Conservation (phyloP, 2,329 filamentous ascomycete genomes). For the Thielaviopsis populi region DNA sequence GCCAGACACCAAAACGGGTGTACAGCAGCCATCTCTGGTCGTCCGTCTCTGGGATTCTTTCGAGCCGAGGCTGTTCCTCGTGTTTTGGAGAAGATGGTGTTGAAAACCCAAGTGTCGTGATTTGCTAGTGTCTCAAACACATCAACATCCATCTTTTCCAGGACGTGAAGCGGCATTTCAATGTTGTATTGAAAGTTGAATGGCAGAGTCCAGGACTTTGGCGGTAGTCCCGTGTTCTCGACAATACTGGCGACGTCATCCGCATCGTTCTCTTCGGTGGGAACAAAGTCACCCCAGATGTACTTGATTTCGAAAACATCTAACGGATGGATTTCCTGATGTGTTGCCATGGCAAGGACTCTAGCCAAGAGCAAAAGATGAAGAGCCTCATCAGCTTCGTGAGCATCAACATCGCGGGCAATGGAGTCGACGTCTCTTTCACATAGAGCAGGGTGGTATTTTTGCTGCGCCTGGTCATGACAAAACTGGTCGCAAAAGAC, state of each 20-base stretch:
- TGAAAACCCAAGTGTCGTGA: constrained; percentile 71
- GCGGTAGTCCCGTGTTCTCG: constrained; percentile 25
- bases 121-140: constrained; percentile 44
- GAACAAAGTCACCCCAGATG: constrained; percentile 54
- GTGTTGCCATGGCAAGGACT: constrained; percentile 45
- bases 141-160: constrained; percentile 75
- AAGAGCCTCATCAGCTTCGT: constrained; percentile 44
- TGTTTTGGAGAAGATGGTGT: constrained; percentile 87
- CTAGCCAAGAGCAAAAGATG: constrained; percentile 49
- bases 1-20: constrained; percentile 93
- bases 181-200: constrained; percentile 69
- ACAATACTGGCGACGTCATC: constrained; percentile 7
- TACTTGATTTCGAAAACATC: constrained; percentile 51
- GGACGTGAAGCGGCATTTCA: constrained; percentile 56
- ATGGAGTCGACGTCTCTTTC: constrained; percentile 51
- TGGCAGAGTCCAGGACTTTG: constrained; percentile 51
- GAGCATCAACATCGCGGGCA: constrained; percentile 46
- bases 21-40: constrained; percentile 82
- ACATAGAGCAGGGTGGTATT: constrained; percentile 51
- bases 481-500: constrained; percentile 51
- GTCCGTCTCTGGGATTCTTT: constrained; percentile 58
- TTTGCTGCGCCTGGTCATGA: constrained; percentile 39
- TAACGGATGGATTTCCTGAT: constrained; percentile 46
- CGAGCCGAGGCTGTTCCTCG: constrained; percentile 81
- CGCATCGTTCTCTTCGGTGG: constrained; percentile 30